These are phyloP conservation scores for Xylaria sp. DNA, from an alignment of 2,329 filamentous ascomycete species.

Conservation along the genomic window DNA sequence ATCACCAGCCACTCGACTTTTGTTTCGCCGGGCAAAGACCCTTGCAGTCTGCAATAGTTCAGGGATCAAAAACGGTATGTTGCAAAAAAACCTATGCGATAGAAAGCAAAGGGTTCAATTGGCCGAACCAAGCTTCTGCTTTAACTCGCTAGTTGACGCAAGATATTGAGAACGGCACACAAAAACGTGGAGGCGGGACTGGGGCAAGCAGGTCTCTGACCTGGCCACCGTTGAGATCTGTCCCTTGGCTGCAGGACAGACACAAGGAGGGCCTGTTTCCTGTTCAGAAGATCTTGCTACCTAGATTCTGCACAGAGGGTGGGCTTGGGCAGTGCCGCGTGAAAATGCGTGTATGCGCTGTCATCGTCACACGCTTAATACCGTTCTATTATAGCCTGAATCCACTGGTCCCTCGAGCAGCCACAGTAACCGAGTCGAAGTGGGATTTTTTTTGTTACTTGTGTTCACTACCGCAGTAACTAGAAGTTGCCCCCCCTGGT, in stretches of 20 bases:
- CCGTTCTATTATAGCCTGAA: constrained; percentile 43
- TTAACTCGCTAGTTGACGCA: constrained; percentile 27
- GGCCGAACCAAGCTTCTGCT: constrained; percentile 19
- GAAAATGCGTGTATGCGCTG: constrained; percentile 45
- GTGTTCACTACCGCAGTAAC: constrained; percentile 13
- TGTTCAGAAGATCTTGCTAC: constrained; percentile 23
- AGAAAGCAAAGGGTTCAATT: constrained; percentile 17
- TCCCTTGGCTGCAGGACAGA: constrained; percentile 33
- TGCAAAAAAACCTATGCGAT: constrained; percentile 30
- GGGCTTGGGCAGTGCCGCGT: constrained; percentile 27
- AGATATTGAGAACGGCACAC: constrained; percentile 32
- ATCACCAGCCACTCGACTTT: constrained; percentile 35
- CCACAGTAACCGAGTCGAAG: constrained; percentile 26
- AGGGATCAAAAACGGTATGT: constrained; percentile 21
- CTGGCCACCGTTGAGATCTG: constrained; percentile 34
- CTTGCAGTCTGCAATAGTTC: constrained; percentile 13
- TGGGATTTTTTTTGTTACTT: constrained; percentile 5
- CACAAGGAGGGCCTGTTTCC: constrained; percentile 23
- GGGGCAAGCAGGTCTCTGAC: constrained; percentile 33
- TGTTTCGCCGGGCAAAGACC: constrained; percentile 8
- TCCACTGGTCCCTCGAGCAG: constrained; percentile 34
- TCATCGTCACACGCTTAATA: constrained; percentile 49
- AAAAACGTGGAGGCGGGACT: constrained; percentile 39
- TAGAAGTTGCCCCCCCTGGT: constrained; percentile 1
- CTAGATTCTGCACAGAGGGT: constrained; percentile 21